A percentile compares a stretch with the other conserved stretches of the same genome.
Conservation (phyloP, 441 rosid genomes). For the Gossypium gossypioides region DNA sequence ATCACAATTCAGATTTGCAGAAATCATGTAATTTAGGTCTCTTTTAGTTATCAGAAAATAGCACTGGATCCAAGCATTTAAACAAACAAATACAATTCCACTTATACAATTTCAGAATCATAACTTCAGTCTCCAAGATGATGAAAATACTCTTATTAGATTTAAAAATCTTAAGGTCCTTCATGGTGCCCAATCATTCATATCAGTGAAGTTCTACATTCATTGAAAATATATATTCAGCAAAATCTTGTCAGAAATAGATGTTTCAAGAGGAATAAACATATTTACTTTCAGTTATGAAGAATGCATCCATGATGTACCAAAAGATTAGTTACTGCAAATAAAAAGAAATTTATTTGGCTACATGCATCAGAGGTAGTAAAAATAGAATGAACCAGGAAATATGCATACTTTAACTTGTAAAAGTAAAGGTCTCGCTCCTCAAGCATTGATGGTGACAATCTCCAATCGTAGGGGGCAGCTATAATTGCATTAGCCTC, state of each 20-base stretch:
- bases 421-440: conserved; percentile 95
- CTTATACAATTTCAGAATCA: background rate
- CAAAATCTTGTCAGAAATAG: background rate
- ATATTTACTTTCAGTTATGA: background rate
- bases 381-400: background rate
- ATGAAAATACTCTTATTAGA: background rate
- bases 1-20: background rate
- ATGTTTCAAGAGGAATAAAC: background rate
- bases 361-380: background rate
- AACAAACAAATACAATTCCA: background rate
- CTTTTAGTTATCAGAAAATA: background rate
- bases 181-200: background rate
- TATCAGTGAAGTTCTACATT: background rate
- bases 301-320: background rate
- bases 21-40: background rate
- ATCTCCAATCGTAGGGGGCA: conserved; percentile 95
- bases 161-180: background rate
- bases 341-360: conserved; percentile 1
- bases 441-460: conserved; percentile 91
- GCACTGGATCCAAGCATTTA: background rate
- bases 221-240: background rate
- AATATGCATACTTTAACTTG: conserved; percentile 69
- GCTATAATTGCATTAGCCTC: conserved; percentile 92
- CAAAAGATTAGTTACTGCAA: background rate
- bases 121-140: background rate